Percentiles rank a stretch among this genome's conserved stretches.
phyloP scores from a whole-genome alignment of 2,329 filamentous ascomycete species.

The Didymella pomorum region DNA sequence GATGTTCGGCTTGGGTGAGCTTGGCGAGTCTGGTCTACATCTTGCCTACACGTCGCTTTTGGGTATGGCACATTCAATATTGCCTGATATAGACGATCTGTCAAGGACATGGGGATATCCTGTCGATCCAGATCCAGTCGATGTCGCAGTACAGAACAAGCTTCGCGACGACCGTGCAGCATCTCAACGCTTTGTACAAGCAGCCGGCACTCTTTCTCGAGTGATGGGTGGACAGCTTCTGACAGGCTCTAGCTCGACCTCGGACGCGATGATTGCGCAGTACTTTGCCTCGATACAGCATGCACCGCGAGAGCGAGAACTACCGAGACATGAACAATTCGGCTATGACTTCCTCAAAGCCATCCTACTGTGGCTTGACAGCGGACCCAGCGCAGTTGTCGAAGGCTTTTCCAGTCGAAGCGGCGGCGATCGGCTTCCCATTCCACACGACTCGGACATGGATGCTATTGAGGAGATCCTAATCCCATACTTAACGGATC shows the following conservation, averaged over 20 bases:
- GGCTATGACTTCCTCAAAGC: conserved; percentile 72
- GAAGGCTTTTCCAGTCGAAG: conserved; percentile 63
- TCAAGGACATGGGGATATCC: conserved; percentile 67
- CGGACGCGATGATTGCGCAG: conserved; percentile 49
- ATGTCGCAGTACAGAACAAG: conserved; percentile 63
- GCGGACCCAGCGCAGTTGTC: conserved; percentile 63
- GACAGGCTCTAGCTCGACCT: conserved; percentile 49
- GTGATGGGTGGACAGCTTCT: conserved; percentile 63
- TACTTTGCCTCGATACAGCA: conserved; percentile 60
- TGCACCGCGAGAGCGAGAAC: conserved; percentile 49
- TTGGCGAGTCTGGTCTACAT: conserved; percentile 49
- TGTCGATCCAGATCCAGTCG: conserved; percentile 61
- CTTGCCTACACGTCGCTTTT: conserved; percentile 53
- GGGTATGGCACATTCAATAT: conserved; percentile 51
- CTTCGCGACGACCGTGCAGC: conserved; percentile 64
- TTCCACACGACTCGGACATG: conserved; percentile 59
- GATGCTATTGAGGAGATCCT: conserved; percentile 64
- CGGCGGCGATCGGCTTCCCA: conserved; percentile 59
- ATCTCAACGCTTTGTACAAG: conserved; percentile 68
- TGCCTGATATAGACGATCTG: conserved; percentile 66
- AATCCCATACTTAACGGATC: conserved; percentile 65
- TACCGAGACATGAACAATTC: conserved; percentile 59
- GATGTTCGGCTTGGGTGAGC: conserved; percentile 61
- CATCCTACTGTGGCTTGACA: conserved; percentile 69
- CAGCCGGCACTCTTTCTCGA: conserved; percentile 64